phyloP scores from a whole-genome alignment of 2,329 filamentous ascomycete genomes.

The Trichophaea hybrida region DNA sequence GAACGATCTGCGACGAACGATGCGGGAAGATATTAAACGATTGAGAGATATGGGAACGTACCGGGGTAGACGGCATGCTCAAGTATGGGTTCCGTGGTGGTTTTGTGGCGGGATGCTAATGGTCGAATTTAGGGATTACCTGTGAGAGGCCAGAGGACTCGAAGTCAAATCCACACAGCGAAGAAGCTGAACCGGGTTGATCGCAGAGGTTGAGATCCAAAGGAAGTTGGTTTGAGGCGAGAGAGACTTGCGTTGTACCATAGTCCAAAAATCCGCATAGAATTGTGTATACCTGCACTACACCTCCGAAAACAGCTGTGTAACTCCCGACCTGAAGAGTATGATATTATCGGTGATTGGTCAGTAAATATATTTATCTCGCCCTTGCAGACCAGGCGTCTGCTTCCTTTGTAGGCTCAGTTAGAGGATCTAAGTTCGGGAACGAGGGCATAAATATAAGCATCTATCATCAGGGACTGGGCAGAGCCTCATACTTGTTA shows the following conservation, averaged over 20 bases:
- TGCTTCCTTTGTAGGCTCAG: too few relatives aligned
- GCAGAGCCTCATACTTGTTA: background rate
- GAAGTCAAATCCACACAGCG: constrained; percentile 51
- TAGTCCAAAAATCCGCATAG: background rate
- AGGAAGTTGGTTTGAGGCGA: constrained; percentile 28
- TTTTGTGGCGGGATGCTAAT: background rate
- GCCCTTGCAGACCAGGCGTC: too few relatives aligned
- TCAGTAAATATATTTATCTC: too few relatives aligned
- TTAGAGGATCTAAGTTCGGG: too few relatives aligned
- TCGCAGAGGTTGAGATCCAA: constrained; percentile 26
- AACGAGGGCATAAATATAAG: too few relatives aligned
- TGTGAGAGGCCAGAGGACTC: constrained; percentile 77
- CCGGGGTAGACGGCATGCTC: constrained; percentile 77
- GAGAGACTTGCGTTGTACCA: background rate
- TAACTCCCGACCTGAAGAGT: too few relatives aligned
- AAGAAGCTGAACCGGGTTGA: constrained; percentile 48
- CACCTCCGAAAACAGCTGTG: background rate
- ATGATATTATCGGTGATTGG: too few relatives aligned
- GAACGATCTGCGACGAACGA: constrained; percentile 62
- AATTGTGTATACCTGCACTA: background rate
- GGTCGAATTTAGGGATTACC: constrained; percentile 42
- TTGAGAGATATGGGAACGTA: constrained; percentile 85
- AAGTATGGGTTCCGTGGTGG: constrained; percentile 33
- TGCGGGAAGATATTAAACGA: constrained; percentile 73
- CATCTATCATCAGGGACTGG: background rate